A percentile compares a stretch with the other conserved stretches of the same genome.
Conservation (phyloP, 1,139 yeast species). For the Lodderomyces jiufengensis region DNA sequence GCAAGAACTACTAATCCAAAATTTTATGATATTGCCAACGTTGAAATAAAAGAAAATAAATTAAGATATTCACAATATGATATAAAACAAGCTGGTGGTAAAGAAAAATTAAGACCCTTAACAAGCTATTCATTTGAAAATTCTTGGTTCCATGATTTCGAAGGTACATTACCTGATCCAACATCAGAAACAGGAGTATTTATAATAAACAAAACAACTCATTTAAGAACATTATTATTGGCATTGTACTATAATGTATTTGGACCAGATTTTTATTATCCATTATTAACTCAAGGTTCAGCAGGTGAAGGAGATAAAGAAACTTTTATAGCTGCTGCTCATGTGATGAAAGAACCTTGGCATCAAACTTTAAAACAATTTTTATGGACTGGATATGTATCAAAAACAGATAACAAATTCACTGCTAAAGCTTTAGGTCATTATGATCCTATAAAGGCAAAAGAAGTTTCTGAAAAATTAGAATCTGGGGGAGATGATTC, state of each 20-base stretch:
- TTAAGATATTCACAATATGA: conserved; percentile 34
- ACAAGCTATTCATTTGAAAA: conserved; percentile 30
- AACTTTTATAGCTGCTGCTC: conserved; percentile 64
- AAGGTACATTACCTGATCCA: conserved; percentile 60
- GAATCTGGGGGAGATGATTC: conserved; percentile 12
- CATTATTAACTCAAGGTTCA: conserved; percentile 60
- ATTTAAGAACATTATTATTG: conserved; percentile 47
- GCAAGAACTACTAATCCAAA: conserved; percentile 48
- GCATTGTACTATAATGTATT: conserved; percentile 57
- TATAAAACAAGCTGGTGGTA: conserved; percentile 22
- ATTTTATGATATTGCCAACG: conserved; percentile 41
- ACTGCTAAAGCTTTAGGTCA: conserved; percentile 59
- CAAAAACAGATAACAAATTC: conserved; percentile 33
- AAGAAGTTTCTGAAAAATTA: conserved; percentile 9
- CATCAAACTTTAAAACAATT: conserved; percentile 52
- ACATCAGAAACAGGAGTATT: conserved; percentile 64
- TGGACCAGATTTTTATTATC: conserved; percentile 60
- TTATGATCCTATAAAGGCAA: conserved; percentile 46
- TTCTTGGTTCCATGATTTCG: conserved; percentile 50
- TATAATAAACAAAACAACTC: conserved; percentile 50
- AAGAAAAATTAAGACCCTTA: conserved; percentile 23
- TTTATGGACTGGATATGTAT: conserved; percentile 51
- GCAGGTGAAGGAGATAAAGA: conserved; percentile 77
- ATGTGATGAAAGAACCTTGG: conserved; percentile 44
- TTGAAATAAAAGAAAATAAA: conserved; percentile 37